These are phyloP conservation scores for Tylopilus cervinicoccineus DNA, from an alignment of 768 basidiomycete genomes.

Conservation along the genomic window DNA sequence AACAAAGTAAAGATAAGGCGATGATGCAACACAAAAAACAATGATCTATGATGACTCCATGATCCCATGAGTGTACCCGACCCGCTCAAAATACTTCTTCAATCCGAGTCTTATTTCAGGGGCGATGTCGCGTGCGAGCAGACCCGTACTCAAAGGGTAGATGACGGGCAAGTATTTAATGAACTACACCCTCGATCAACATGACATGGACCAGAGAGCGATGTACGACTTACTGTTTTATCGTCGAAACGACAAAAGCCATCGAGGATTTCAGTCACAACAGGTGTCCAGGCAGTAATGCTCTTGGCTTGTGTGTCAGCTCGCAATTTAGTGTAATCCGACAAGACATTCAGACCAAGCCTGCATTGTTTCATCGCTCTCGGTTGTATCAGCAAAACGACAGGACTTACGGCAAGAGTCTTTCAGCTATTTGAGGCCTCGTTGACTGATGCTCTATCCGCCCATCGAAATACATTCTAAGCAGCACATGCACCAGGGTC, in stretches of 20 bases:
- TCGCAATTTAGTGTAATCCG: slow-evolving; percentile 87
- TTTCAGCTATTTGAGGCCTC: slow-evolving; percentile 73
- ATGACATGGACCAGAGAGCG: neutral
- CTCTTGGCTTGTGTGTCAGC: slow-evolving; percentile 92
- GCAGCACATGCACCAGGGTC: slow-evolving; percentile 85
- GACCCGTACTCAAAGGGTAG: slow-evolving; percentile 85
- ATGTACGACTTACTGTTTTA: slow-evolving; percentile 66
- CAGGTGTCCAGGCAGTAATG: slow-evolving; percentile 97
- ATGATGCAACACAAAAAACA: slow-evolving; percentile 21
- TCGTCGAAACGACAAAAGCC: slow-evolving; percentile 90
- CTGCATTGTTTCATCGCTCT: slow-evolving; percentile 38
- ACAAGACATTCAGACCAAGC: slow-evolving; percentile 80
- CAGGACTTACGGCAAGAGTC: slow-evolving; percentile 59
- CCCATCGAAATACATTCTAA: slow-evolving; percentile 91
- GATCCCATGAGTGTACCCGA: slow-evolving; percentile 70
- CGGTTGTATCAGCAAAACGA: neutral
- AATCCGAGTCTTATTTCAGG: slow-evolving; percentile 80
- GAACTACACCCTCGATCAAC: slow-evolving; percentile 53
- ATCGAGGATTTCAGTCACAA: slow-evolving; percentile 89
- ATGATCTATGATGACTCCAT: slow-evolving; percentile 48
- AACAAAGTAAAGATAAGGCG: slow-evolving; percentile 4
- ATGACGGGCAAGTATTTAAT: slow-evolving; percentile 81
- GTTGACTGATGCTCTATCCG: slow-evolving; percentile 85
- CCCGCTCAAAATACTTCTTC: slow-evolving; percentile 74
- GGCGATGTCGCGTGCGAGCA: slow-evolving; percentile 77